These are phyloP conservation scores for Fusarium sulawesiense DNA, from an alignment of 2,329 filamentous ascomycete genomes.

Conservation along the genomic window DNA sequence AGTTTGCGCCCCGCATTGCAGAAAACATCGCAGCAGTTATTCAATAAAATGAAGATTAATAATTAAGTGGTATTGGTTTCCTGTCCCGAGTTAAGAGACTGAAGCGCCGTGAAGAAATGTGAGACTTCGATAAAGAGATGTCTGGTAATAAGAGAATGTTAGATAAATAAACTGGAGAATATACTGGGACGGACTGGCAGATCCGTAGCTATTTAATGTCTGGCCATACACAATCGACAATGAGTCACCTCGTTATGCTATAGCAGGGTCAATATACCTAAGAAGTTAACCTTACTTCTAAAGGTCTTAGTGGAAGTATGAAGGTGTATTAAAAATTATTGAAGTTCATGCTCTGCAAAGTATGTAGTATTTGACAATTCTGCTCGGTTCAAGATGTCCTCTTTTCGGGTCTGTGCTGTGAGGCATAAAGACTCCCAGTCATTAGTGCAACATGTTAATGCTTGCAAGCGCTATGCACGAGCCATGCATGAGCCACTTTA, in stretches of 20 bases:
- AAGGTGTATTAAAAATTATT: background rate
- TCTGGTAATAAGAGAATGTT: background rate
- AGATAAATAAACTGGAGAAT: background rate
- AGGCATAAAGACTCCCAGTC: background rate
- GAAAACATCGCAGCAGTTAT: background rate
- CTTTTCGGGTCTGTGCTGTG: background rate
- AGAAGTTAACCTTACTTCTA: background rate
- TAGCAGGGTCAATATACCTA: background rate
- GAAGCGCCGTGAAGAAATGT: background rate
- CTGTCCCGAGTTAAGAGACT: too few relatives aligned
- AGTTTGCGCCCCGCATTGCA: background rate
- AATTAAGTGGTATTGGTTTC: background rate
- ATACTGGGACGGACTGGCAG: background rate
- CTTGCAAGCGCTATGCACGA: background rate
- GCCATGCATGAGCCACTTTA: background rate
- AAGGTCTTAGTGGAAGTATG: background rate
- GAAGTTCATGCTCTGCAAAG: background rate
- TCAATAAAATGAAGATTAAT: background rate
- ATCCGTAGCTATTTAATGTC: background rate
- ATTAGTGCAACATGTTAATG: background rate
- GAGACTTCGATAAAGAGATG: background rate
- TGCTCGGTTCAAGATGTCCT: background rate
- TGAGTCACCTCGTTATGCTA: background rate
- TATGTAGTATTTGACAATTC: background rate
- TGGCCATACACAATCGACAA: background rate